Conservation (phyloP, 345 rosid genomes). For the Triadica sebifera region DNA sequence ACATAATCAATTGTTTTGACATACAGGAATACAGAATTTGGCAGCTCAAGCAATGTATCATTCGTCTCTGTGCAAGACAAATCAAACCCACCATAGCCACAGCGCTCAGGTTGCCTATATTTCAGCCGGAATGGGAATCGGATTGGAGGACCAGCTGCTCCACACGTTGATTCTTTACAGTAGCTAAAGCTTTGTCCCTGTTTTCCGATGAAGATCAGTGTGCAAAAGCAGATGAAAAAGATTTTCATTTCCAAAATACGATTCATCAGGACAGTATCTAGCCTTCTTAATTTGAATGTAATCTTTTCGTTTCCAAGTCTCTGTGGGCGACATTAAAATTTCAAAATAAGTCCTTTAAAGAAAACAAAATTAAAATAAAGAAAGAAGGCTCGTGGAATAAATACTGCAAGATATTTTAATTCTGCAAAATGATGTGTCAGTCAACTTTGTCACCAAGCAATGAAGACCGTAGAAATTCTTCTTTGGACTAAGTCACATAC, state of each 20-base stretch:
- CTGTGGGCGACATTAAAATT: too few species aligned
- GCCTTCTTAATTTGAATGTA: too few species aligned
- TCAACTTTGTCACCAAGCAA: too few species aligned
- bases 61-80: constrained; percentile 17
- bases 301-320: too few species aligned
- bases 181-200: not conserved
- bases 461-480: too few species aligned
- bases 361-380: too few species aligned
- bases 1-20: constrained; percentile 16
- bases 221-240: not conserved
- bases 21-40: constrained; percentile 12
- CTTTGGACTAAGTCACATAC: too few species aligned
- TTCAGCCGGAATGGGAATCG: constrained; percentile 17
- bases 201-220: not conserved
- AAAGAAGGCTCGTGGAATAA: not conserved
- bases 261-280: not conserved
- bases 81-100: constrained; percentile 16
- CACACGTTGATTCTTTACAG: constrained; percentile 5
- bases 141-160: not conserved
- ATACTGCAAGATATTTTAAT: too few species aligned
- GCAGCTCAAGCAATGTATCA: constrained; percentile 18
- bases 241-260: not conserved
- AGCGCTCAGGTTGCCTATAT: not conserved
- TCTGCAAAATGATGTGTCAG: too few species aligned
- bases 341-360: too few species aligned